These are phyloP conservation scores for Coemansia erecta DNA, from an alignment of 192 early-diverging fungal species.

Conservation along the genomic window DNA sequence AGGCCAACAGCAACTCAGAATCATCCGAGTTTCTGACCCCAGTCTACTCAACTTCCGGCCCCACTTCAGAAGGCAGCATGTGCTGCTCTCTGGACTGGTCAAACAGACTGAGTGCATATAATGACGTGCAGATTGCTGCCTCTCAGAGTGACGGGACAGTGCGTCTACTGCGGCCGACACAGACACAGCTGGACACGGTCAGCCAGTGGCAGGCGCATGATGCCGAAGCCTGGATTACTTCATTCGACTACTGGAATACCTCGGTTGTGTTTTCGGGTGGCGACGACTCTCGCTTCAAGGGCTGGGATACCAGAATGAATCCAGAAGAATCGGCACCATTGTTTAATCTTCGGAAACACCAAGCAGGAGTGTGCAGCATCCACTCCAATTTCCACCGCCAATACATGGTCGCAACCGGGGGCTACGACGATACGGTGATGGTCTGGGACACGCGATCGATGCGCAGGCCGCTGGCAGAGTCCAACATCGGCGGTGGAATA, in stretches of 20 bases:
- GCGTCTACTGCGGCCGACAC: slow-evolving; percentile 52
- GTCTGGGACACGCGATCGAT: slow-evolving; percentile 91
- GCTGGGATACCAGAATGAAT: slow-evolving; percentile 79
- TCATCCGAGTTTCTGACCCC: slow-evolving; percentile 24
- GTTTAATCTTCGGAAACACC: slow-evolving; percentile 69
- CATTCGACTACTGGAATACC: slow-evolving; percentile 82
- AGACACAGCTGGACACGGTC: slow-evolving; percentile 33
- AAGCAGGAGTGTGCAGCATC: slow-evolving; percentile 90
- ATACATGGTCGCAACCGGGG: slow-evolving; percentile 82
- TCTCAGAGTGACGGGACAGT: slow-evolving; percentile 80
- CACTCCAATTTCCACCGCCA: slow-evolving; percentile 78
- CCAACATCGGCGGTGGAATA: slow-evolving; percentile 80
- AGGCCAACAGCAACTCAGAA: slow-evolving; percentile 35
- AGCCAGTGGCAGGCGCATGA: slow-evolving; percentile 79
- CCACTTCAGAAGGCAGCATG: slow-evolving; percentile 57
- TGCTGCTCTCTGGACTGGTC: slow-evolving; percentile 92
- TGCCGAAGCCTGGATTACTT: slow-evolving; percentile 90
- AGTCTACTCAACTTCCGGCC: slow-evolving; percentile 34
- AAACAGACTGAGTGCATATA: slow-evolving; percentile 42
- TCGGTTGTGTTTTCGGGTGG: slow-evolving; percentile 70
- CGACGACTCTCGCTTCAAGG: slow-evolving; percentile 84
- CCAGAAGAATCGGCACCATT: slow-evolving; percentile 33
- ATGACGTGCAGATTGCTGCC: slow-evolving; percentile 52
- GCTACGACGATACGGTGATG: slow-evolving; percentile 86
- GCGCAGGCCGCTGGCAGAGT: slow-evolving; percentile 66